Conservation (phyloP, 2,329 filamentous ascomycete species). For the Aspergillus piperis region DNA sequence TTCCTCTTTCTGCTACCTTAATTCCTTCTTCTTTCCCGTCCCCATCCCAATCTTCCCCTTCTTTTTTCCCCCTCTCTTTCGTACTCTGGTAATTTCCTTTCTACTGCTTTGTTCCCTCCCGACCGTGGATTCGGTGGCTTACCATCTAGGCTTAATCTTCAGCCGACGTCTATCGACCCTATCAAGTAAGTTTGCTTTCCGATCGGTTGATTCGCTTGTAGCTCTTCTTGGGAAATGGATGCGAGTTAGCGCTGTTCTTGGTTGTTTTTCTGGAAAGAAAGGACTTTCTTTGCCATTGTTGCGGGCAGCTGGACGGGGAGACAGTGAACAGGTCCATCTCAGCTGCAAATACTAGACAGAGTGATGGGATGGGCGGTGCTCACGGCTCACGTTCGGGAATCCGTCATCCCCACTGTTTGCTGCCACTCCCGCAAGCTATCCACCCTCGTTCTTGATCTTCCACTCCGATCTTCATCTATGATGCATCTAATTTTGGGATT, state of each 20-base stretch:
- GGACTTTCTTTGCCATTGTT: background rate
- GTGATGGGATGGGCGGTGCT: background rate
- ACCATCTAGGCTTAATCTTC: slow-evolving; percentile 26
- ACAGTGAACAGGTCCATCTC: background rate
- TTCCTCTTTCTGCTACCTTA: slow-evolving; percentile 10
- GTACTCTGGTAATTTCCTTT: slow-evolving; percentile 7
- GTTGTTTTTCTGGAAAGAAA: background rate
- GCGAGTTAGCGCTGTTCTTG: background rate
- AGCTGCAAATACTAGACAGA: background rate
- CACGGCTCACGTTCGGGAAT: slow-evolving; percentile 4
- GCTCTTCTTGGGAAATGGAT: background rate
- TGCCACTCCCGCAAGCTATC: background rate
- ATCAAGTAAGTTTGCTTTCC: slow-evolving; percentile 44
- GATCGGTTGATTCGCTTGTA: slow-evolving; percentile 9
- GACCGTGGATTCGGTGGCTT: slow-evolving; percentile 19
- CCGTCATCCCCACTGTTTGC: slow-evolving; percentile 2
- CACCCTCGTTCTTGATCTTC: background rate
- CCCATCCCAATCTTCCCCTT: slow-evolving; percentile 6
- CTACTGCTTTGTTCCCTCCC: slow-evolving; percentile 18
- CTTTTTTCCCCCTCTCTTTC: background rate
- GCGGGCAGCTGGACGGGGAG: background rate
- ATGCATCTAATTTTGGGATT: background rate
- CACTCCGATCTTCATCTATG: background rate
- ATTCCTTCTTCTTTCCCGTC: slow-evolving; percentile 5
- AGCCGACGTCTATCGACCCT: slow-evolving; percentile 52